phyloP scores from a whole-genome alignment of 768 basidiomycete species.

The Mycena polygramma region DNA sequence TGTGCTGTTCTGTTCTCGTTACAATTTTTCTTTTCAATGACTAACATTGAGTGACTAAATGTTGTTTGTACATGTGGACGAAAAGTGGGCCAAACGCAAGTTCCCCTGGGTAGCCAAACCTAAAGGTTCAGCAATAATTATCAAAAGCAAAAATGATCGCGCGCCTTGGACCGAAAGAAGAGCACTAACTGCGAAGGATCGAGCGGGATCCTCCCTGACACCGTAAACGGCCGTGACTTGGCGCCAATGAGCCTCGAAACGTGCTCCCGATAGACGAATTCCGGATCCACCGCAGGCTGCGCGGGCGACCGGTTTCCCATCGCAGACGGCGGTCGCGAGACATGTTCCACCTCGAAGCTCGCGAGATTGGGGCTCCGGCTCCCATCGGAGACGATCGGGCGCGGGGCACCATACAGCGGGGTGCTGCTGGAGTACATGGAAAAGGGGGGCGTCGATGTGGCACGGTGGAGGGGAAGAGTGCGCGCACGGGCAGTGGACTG shows the following conservation, averaged over 20 bases:
- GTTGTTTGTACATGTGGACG: no score
- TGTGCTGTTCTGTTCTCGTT: no score
- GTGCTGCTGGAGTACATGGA: slow-evolving; percentile 25
- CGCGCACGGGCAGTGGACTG: background rate
- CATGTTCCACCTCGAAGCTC: slow-evolving; percentile 35
- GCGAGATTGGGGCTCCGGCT: slow-evolving; percentile 34
- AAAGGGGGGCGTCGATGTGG: background rate
- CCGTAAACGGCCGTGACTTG: slow-evolving; percentile 73
- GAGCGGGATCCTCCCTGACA: slow-evolving; percentile 77
- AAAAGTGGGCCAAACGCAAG: no score
- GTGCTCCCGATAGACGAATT: slow-evolving; percentile 66
- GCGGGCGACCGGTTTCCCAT: slow-evolving; percentile 46
- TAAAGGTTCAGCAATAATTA: no score
- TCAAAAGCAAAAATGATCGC: slow-evolving; percentile 37
- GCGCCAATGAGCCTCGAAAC: slow-evolving; percentile 68
- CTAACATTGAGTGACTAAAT: no score
- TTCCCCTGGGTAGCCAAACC: no score
- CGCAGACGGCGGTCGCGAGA: slow-evolving; percentile 43
- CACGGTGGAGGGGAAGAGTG: slow-evolving; percentile 4
- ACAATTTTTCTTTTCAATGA: no score
- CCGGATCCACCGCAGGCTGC: slow-evolving; percentile 58
- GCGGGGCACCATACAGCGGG: slow-evolving; percentile 18
- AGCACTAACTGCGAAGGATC: slow-evolving; percentile 76
- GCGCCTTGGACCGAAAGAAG: slow-evolving; percentile 85
- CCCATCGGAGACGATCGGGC: slow-evolving; percentile 21